Base-by-base conservation (phyloP, 176 grass and related monocot species). In the Ananas comosus region DNA sequence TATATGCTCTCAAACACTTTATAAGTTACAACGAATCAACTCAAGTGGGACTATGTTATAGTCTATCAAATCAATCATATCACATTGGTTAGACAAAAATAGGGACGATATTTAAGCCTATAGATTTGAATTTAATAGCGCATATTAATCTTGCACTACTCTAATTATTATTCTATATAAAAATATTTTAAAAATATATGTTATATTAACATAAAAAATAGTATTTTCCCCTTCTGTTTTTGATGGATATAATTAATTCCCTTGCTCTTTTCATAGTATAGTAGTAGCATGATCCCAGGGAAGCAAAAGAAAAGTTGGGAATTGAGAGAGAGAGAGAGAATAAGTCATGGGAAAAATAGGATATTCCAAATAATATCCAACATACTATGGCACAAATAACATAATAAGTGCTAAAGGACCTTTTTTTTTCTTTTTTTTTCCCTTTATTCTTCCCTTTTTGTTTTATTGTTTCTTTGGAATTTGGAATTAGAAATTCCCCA, bases 341-440 rank as follows among this genome's bases (percentile, higher is more conserved):
- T 4, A 24, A 11, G 1, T 70, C n/a, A 8, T 14, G 16, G 2
- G 17, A 70, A 42, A 42, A 42, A 14, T 52, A 14, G 68, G 21
- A 70, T 70, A 70, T 70, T 70, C 51, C 50, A 33, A 1, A 24
- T 53, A 51, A 70, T 54, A 70, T 70, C 68, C 51, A 54, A 53
- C 22, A 23, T 6, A 6, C 51, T 22, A 54, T 70, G 50, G 10
- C 68, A 59, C 16, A 59, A 14, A 17, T 19, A 14, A 59, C 16
- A 59, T 59, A 59, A 59, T 4, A 17, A 21, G 54, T 59, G n/a
- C 4, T 17, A 14, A 59, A 59, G 19, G 16, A 4, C 49, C 68
- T 51, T 0, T 6, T n/a, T 17, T 7, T 19, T 70, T 13, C 54
- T 23, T 22, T 51, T 70, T 48, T 52, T 52, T 3, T 9, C 21